Evolutionary conservation across 805 yeast species (phyloP).

Genomic region (Ogataea corticis): DNA sequence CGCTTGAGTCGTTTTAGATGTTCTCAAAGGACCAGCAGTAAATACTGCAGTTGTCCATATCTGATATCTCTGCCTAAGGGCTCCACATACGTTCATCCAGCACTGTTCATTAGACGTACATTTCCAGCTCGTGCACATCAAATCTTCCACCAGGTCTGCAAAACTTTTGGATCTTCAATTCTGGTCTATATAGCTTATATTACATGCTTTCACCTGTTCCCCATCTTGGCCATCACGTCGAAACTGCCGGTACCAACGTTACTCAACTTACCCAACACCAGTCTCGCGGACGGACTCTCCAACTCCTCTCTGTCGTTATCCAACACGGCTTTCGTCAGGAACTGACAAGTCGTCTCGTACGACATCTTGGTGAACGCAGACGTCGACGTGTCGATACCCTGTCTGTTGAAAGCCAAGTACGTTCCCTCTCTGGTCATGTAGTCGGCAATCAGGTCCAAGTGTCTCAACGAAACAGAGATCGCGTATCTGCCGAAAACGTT

Average conservation of each 20-base stretch:
- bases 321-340: slow-evolving; percentile 92
- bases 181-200: no score
- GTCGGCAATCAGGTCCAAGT: slow-evolving; percentile 95
- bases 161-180: background rate
- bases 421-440: slow-evolving; percentile 99
- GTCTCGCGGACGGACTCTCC: slow-evolving; percentile 89
- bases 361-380: slow-evolving; percentile 99
- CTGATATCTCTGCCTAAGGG: no score
- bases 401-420: slow-evolving; percentile 94
- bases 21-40: no score
- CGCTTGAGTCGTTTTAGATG: no score
- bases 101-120: no score
- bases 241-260: slow-evolving; percentile 96
- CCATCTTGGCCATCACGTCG: slow-evolving; percentile 65
- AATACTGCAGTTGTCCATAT: no score
- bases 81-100: no score
- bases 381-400: slow-evolving; percentile 94
- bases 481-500: slow-evolving; percentile 97
- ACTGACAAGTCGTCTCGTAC: slow-evolving; percentile 97
- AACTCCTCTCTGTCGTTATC: slow-evolving; percentile 87
- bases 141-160: no score
- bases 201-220: slow-evolving; percentile 17
- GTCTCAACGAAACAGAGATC: slow-evolving; percentile 88
- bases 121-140: no score
- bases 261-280: slow-evolving; percentile 88